Conservation (phyloP, 352 stramenopile genomes). For the Phytophthora hybrid region DNA sequence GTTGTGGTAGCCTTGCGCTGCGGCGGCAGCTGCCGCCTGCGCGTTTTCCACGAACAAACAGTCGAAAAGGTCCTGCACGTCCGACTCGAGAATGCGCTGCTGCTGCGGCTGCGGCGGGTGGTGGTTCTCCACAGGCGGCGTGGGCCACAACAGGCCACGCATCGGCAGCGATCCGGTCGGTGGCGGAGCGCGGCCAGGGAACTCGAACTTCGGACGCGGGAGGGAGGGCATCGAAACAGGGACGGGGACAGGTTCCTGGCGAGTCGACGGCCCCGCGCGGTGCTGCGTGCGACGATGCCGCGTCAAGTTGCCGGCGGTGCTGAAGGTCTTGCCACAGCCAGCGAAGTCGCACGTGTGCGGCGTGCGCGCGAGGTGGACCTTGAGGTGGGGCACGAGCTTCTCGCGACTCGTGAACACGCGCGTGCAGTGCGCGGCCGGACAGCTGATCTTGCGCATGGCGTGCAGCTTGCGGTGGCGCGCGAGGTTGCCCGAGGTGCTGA, state of each 20-base stretch:
- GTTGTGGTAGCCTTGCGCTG: slow-evolving; percentile 41
- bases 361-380: slow-evolving; percentile 56
- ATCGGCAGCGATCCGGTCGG: slow-evolving; percentile 42
- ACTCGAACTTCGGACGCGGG: slow-evolving; percentile 44
- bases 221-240: slow-evolving; percentile 10
- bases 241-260: slow-evolving; percentile 5
- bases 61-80: slow-evolving; percentile 56
- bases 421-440: slow-evolving; percentile 51
- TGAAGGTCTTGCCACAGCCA: slow-evolving; percentile 69
- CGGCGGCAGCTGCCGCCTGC: slow-evolving; percentile 29
- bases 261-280: slow-evolving; percentile 33
- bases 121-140: slow-evolving; percentile 33
- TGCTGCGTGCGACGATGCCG: slow-evolving; percentile 71
- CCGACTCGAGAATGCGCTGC: slow-evolving; percentile 46
- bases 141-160: slow-evolving; percentile 46
- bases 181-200: slow-evolving; percentile 25
- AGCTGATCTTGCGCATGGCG: slow-evolving; percentile 52
- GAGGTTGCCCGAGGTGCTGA: slow-evolving; percentile 70
- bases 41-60: slow-evolving; percentile 54
- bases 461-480: slow-evolving; percentile 63
- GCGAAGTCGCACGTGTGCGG: slow-evolving; percentile 63
- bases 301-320: slow-evolving; percentile 68
- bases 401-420: slow-evolving; percentile 55
- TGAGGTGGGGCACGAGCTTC: slow-evolving; percentile 60
- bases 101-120: slow-evolving; percentile 20